These are phyloP conservation scores for Sphaerulina vaccinii DNA, from an alignment of 2,329 filamentous ascomycete species.

Conservation along the genomic window DNA sequence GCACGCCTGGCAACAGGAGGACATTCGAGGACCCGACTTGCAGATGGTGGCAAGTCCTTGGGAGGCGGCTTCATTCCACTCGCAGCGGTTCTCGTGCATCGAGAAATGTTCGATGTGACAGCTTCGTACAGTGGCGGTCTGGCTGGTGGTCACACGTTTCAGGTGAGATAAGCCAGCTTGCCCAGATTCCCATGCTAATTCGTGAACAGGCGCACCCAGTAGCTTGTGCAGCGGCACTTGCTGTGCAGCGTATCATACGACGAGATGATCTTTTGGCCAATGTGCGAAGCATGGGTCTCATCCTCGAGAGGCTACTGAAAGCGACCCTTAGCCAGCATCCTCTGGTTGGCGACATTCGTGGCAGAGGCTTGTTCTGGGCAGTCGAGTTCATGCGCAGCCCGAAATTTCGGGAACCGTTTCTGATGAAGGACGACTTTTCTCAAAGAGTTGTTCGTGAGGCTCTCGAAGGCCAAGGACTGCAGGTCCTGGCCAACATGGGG, in stretches of 20 bases:
- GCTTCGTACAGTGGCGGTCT: conserved; percentile 57
- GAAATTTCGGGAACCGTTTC: background rate
- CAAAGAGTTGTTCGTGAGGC: conserved; percentile 5
- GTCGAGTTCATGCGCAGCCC: conserved; percentile 10
- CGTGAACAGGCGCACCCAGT: conserved; percentile 48
- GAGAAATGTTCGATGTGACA: conserved; percentile 41
- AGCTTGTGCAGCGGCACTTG: conserved; percentile 61
- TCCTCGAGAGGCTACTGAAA: conserved; percentile 46
- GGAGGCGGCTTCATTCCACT: conserved; percentile 52
- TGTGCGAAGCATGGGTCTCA: conserved; percentile 50
- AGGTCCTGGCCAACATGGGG: conserved; percentile 9
- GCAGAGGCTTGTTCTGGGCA: conserved; percentile 55
- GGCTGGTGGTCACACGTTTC: conserved; percentile 54
- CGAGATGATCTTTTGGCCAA: conserved; percentile 58
- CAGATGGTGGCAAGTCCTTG: conserved; percentile 62
- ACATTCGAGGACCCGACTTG: conserved; percentile 56
- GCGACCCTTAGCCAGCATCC: conserved; percentile 43
- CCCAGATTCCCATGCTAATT: background rate
- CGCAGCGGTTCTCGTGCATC: conserved; percentile 44
- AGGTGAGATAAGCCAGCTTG: background rate
- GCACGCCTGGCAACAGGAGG: conserved; percentile 34
- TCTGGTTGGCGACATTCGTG: conserved; percentile 60
- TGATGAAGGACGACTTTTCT: background rate
- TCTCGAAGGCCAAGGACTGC: background rate
- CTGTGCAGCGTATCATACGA: conserved; percentile 58